phyloP scores from a whole-genome alignment of 805 yeast genomes.

The Tanozyma kutaoensis region DNA sequence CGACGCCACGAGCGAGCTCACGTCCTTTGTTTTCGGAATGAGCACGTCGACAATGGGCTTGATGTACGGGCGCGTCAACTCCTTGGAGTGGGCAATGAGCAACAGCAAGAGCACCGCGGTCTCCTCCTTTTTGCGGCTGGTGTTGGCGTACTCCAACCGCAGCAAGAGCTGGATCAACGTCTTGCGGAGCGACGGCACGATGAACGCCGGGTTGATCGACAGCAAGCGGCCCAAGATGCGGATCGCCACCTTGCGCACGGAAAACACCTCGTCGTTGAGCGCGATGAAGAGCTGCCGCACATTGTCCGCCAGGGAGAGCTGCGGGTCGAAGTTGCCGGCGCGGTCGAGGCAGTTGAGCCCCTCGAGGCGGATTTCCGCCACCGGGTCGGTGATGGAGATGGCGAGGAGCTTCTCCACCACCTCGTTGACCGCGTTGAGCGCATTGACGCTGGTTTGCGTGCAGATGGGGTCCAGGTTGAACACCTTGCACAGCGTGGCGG shows the following conservation, averaged over 20 bases:
- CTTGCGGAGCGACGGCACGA: slow-evolving; percentile 84
- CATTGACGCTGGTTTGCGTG: slow-evolving; percentile 66
- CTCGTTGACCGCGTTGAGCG: slow-evolving; percentile 72
- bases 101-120: slow-evolving; percentile 65
- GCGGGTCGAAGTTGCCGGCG: slow-evolving; percentile 74
- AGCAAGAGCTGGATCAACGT: slow-evolving; percentile 76
- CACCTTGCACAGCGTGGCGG: slow-evolving; percentile 67
- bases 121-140: slow-evolving; percentile 70
- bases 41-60: slow-evolving; percentile 82
- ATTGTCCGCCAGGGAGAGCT: slow-evolving; percentile 86
- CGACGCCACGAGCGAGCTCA: slow-evolving; percentile 72
- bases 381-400: slow-evolving; percentile 79
- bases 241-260: slow-evolving; percentile 67
- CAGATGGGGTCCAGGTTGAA: slow-evolving; percentile 76
- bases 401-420: slow-evolving; percentile 72
- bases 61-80: slow-evolving; percentile 80
- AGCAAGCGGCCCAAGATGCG: slow-evolving; percentile 75
- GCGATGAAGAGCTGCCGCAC: slow-evolving; percentile 78
- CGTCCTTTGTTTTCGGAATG: slow-evolving; percentile 60
- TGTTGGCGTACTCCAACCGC: slow-evolving; percentile 69
- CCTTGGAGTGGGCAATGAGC: slow-evolving; percentile 64
- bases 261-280: slow-evolving; percentile 80
- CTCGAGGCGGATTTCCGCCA: slow-evolving; percentile 71
- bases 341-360: slow-evolving; percentile 51
- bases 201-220: slow-evolving; percentile 83